phyloP scores from a whole-genome alignment of 148 eudicot species.

The Oxyria digyna region DNA sequence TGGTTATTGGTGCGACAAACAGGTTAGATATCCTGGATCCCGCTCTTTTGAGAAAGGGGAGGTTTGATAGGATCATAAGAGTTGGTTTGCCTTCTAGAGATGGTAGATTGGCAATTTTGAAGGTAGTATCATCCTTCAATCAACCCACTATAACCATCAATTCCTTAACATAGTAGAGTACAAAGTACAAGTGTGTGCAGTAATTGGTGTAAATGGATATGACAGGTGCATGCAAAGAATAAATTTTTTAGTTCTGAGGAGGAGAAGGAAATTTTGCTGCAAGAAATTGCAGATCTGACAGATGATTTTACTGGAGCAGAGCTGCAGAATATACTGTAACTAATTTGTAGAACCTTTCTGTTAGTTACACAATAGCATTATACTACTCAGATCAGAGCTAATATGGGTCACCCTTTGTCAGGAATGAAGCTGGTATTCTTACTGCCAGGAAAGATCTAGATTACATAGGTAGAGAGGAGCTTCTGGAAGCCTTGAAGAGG shows the following conservation, averaged over 20 bases:
- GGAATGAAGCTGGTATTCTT: slow-evolving; percentile 92
- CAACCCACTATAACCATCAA: too few species aligned
- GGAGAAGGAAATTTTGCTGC: slow-evolving; percentile 60
- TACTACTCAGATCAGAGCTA: background rate
- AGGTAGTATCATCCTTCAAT: slow-evolving; percentile 21
- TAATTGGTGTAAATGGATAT: background rate
- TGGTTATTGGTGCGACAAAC: slow-evolving; percentile 90
- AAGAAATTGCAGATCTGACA: slow-evolving; percentile 61
- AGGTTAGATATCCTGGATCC: slow-evolving; percentile 91
- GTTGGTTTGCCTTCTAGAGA: slow-evolving; percentile 92
- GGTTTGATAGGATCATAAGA: slow-evolving; percentile 88
- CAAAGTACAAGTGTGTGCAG: background rate
- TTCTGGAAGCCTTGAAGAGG: slow-evolving; percentile 77
- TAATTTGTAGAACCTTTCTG: slow-evolving; percentile 1
- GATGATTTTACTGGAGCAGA: slow-evolving; percentile 96
- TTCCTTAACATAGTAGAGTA: background rate
- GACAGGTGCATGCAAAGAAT: slow-evolving; percentile 77
- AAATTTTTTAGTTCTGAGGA: slow-evolving; percentile 75
- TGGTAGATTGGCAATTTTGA: slow-evolving; percentile 80
- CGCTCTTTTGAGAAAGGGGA: slow-evolving; percentile 78
- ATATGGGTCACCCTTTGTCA: slow-evolving; percentile 11
- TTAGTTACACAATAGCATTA: background rate
- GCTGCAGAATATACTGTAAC: slow-evolving; percentile 73
- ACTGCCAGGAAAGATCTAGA: slow-evolving; percentile 89
- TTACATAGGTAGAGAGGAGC: slow-evolving; percentile 70